phyloP scores from a whole-genome alignment of 2,329 filamentous ascomycete genomes.

The Fusarium neocosmosporiellum region DNA sequence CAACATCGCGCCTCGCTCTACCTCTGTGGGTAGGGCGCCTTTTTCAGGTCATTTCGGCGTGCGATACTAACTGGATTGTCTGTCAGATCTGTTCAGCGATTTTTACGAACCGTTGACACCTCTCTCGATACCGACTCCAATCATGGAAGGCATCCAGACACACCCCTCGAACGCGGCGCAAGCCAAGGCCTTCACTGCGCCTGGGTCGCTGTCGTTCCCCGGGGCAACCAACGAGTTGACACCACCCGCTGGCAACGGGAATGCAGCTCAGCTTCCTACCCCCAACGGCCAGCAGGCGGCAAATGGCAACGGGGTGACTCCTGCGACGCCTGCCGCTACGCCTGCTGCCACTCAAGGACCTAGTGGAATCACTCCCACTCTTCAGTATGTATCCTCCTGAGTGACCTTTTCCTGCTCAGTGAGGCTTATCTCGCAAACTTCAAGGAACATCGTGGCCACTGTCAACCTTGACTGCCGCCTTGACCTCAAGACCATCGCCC shows the following conservation, averaged over 20 bases:
- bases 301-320: constrained; percentile 83
- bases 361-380: constrained; percentile 89
- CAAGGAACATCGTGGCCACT: constrained; percentile 98
- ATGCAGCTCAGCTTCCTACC: constrained; percentile 52
- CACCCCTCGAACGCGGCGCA: constrained; percentile 92
- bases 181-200: constrained; percentile 95
- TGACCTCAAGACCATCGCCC: constrained; percentile 98
- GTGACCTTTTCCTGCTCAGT: constrained; percentile 49
- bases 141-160: constrained; percentile 90
- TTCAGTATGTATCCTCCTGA: constrained; percentile 86
- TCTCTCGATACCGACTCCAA: constrained; percentile 49
- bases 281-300: constrained; percentile 66
- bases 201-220: constrained; percentile 92
- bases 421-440: constrained; percentile 64
- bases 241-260: constrained; percentile 75
- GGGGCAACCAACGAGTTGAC: constrained; percentile 85
- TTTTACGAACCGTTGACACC: constrained; percentile 28
- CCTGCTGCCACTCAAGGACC: constrained; percentile 84
- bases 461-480: constrained; percentile 98
- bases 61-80: constrained; percentile 41
- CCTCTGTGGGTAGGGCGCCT: constrained; percentile 34
- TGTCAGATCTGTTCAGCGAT: constrained; percentile 50
- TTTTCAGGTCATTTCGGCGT: not conserved
- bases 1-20: constrained; percentile 30
- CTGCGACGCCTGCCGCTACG: constrained; percentile 90